A percentile compares a stretch with the other conserved stretches of the same genome.
Evolutionary conservation across 345 rosid genomes (phyloP).

Genomic region (Cardiospermum halicacabum): DNA sequence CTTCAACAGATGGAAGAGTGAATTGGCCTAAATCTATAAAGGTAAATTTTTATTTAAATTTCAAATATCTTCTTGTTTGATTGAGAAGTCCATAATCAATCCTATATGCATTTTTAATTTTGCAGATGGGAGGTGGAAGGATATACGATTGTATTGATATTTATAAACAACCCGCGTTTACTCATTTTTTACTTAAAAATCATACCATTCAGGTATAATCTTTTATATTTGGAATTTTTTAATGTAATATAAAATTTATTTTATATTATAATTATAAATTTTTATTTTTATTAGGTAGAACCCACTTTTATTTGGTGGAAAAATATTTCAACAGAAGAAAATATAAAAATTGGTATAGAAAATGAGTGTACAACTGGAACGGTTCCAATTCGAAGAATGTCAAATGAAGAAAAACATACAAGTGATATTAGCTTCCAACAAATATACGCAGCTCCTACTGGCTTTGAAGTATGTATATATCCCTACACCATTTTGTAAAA

Average conservation of each 20-base stretch:
- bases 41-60: too few species aligned
- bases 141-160: constrained; percentile 12
- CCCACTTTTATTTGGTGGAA: constrained; percentile 4
- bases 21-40: not conserved
- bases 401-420: not conserved
- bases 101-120: not conserved
- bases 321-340: not conserved
- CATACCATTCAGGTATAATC: constrained; percentile 6
- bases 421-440: not conserved
- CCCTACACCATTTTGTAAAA: not conserved
- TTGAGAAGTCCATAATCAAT: too few species aligned
- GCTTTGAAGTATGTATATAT: not conserved
- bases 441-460: not conserved
- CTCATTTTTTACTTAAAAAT: constrained; percentile 1
- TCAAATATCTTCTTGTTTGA: too few species aligned
- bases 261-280: too few species aligned
- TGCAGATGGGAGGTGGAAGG: not conserved
- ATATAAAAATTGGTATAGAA: not conserved
- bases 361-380: constrained; percentile 7
- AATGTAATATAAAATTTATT: too few species aligned
- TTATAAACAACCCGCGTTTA: constrained; percentile 9
- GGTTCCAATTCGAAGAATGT: constrained; percentile 2
- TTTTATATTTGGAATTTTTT: not conserved
- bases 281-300: not conserved
- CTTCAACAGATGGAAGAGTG: not conserved